Conservation (phyloP, 371 early-diverging fungal species). For the Apophysomyces sp. region DNA sequence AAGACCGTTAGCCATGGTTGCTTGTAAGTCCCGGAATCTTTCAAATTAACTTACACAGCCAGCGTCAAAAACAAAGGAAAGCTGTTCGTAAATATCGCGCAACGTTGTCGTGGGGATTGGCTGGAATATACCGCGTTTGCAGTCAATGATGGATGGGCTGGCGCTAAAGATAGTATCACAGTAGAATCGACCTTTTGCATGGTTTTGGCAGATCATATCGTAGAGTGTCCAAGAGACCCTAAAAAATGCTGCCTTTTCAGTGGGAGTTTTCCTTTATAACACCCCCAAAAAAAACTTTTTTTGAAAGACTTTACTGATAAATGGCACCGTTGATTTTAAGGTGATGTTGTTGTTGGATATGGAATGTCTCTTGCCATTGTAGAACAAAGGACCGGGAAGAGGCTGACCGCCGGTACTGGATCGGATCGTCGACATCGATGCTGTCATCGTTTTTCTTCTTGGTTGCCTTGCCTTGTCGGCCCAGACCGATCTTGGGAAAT, state of each 20-base stretch:
- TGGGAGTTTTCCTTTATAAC: too few species aligned
- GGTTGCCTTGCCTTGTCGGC: neutral
- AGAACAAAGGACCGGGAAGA: constrained; percentile 11
- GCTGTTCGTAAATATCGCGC: constrained; percentile 37
- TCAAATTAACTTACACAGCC: constrained; percentile 52
- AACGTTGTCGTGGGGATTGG: constrained; percentile 29
- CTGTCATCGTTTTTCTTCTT: constrained; percentile 3
- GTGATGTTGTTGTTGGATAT: constrained; percentile 18
- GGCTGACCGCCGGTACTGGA: neutral
- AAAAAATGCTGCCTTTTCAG: too few species aligned
- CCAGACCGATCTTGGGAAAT: constrained; percentile 9
- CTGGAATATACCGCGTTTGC: constrained; percentile 3
- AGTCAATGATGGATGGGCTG: constrained; percentile 11
- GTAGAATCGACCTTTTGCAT: constrained; percentile 22
- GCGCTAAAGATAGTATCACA: constrained; percentile 27
- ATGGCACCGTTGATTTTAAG: neutral
- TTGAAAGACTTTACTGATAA: neutral
- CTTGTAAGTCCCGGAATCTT: too few species aligned
- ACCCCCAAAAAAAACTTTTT: neutral
- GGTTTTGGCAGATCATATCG: constrained; percentile 31
- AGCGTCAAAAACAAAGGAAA: constrained; percentile 52
- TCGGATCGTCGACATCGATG: constrained; percentile 1
- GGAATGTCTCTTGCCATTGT: constrained; percentile 29
- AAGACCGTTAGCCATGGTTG: too few species aligned
- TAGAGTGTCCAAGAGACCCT: constrained; percentile 35